Evolutionary conservation across 805 yeast genomes (phyloP).

Genomic region (Starmerella cellae): DNA sequence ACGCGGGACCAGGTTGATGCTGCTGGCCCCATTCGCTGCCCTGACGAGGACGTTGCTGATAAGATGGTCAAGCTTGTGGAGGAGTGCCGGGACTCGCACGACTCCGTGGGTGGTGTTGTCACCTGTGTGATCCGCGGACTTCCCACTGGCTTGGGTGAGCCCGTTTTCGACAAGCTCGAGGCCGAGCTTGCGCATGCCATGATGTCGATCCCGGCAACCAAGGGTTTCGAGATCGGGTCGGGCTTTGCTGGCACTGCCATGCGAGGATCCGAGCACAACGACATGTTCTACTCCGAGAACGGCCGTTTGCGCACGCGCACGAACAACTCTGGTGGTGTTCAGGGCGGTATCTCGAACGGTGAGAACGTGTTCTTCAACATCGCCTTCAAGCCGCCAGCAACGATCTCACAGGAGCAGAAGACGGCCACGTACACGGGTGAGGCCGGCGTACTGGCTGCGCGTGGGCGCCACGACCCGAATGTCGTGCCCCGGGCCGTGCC

Average conservation of each 20-base stretch:
- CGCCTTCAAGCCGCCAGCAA: conserved; percentile 97
- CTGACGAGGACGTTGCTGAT: conserved; percentile 56
- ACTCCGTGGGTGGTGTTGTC: conserved; percentile 95
- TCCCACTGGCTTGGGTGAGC: conserved; percentile 96
- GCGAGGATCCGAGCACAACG: conserved; percentile 92
- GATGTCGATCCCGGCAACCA: conserved; percentile 95
- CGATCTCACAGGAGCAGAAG: conserved; percentile 82
- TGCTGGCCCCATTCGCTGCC: conserved; percentile 87
- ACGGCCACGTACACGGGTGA: conserved; percentile 84
- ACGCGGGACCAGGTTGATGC: conserved; percentile 83
- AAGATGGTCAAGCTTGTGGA: conserved; percentile 81
- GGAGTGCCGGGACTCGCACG: conserved; percentile 69
- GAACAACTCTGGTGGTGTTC: conserved; percentile 92
- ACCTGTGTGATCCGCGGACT: conserved; percentile 92
- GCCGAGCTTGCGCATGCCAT: conserved; percentile 94
- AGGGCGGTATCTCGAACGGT: conserved; percentile 96
- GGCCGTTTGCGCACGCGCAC: conserved; percentile 64
- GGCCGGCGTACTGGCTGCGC: conserved; percentile 78
- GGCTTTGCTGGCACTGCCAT: conserved; percentile 83
- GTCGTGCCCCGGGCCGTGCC: conserved; percentile 98
- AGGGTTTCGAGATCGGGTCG: conserved; percentile 95
- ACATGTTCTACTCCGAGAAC: conserved; percentile 46
- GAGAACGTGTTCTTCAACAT: conserved; percentile 88
- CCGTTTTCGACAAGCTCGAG: conserved; percentile 91
- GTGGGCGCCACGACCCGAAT: conserved; percentile 97